phyloP scores from a whole-genome alignment of 768 basidiomycete species.

The Cystoderma amianthinum region DNA sequence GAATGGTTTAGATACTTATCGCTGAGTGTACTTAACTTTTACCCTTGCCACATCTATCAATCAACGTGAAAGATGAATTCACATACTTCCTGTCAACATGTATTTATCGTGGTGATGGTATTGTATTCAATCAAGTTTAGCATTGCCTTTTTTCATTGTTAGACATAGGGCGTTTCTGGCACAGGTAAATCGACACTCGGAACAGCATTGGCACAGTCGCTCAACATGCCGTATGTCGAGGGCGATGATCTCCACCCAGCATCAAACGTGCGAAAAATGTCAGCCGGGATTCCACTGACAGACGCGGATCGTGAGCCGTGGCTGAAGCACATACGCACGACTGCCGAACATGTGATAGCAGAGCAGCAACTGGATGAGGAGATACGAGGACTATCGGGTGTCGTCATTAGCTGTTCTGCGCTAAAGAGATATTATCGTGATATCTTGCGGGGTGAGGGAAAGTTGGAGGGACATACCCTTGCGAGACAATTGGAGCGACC shows the following conservation, averaged over 20 bases:
- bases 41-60: too few relatives aligned
- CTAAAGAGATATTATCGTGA: constrained; percentile 79
- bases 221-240: constrained; percentile 77
- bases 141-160: too few relatives aligned
- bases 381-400: constrained; percentile 27
- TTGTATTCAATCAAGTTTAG: too few relatives aligned
- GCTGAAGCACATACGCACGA: constrained; percentile 66
- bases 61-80: too few relatives aligned
- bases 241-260: constrained; percentile 84
- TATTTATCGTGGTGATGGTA: constrained; percentile 48
- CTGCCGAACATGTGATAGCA: constrained; percentile 40
- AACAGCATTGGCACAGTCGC: constrained; percentile 44
- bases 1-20: too few relatives aligned
- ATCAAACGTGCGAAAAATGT: constrained; percentile 86
- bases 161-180: constrained; percentile 59
- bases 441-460: constrained; percentile 56
- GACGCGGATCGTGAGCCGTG: constrained; percentile 85
- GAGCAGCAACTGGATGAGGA: constrained; percentile 10
- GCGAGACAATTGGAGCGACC: constrained; percentile 19
- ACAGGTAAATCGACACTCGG: constrained; percentile 74
- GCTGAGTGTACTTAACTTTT: too few relatives aligned
- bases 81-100: too few relatives aligned
- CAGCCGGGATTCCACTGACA: constrained; percentile 61
- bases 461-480: constrained; percentile 10
- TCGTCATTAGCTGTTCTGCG: constrained; percentile 86